These are phyloP conservation scores for Phytopythium chamaehyphon DNA, from an alignment of 352 stramenopile genomes.

Conservation along the genomic window DNA sequence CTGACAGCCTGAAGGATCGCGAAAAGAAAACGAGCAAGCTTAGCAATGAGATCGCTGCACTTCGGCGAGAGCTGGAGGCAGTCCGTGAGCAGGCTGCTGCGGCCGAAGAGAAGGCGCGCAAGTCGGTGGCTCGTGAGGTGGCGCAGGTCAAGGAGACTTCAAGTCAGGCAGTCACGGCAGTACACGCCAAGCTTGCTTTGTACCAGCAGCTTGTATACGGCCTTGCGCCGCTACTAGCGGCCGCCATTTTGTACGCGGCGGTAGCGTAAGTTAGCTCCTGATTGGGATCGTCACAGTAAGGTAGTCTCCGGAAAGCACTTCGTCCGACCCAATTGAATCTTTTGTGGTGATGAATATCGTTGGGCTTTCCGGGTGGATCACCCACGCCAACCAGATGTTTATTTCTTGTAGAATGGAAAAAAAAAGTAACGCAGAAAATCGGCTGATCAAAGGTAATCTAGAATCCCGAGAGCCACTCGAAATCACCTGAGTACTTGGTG, in stretches of 20 bases:
- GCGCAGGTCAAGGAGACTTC: constrained; percentile 32
- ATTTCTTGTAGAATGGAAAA: too few relatives aligned
- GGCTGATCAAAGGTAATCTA: constrained; percentile 15
- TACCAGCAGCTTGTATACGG: constrained; percentile 56
- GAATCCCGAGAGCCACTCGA: constrained; percentile 76
- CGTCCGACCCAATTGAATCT: too few relatives aligned
- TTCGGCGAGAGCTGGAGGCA: constrained; percentile 36
- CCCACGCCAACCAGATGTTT: background rate
- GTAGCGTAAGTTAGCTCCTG: constrained; percentile 27
- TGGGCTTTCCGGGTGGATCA: too few relatives aligned
- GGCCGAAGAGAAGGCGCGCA: constrained; percentile 24
- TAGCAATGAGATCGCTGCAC: constrained; percentile 40
- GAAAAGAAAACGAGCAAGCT: constrained; percentile 68
- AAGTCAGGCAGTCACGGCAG: constrained; percentile 17
- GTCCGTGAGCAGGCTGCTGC: constrained; percentile 16
- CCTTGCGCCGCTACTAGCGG: constrained; percentile 51
- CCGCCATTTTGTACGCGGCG: constrained; percentile 44
- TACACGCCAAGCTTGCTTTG: constrained; percentile 39
- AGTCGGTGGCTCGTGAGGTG: constrained; percentile 36
- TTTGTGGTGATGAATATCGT: too few relatives aligned
- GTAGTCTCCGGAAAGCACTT: too few relatives aligned
- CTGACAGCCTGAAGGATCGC: constrained; percentile 55
- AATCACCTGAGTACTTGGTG: constrained; percentile 60
- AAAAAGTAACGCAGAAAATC: background rate
- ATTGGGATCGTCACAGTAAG: background rate